Percentiles rank a stretch among this genome's conserved stretches.
Evolutionary conservation across 2,329 filamentous ascomycete genomes (phyloP).

Genomic region (Talaromyces albobiverticillius): DNA sequence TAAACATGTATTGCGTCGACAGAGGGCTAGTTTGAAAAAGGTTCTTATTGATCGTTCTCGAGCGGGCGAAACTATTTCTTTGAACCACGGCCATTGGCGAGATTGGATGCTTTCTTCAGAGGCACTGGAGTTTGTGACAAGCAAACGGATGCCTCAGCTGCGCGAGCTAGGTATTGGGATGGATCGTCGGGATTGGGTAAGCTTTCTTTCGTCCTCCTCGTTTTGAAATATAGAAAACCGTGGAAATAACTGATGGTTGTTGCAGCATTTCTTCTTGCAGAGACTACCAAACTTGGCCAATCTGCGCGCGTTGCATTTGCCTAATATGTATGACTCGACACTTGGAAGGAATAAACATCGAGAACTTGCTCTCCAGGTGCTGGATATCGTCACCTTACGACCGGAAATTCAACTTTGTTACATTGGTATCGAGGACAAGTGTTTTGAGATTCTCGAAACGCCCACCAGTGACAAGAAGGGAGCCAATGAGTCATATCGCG

Average conservation of each 20-base stretch:
- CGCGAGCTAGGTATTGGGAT: slow-evolving; percentile 70
- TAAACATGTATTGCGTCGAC: slow-evolving; percentile 65
- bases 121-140: slow-evolving; percentile 69
- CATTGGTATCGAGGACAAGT: slow-evolving; percentile 71
- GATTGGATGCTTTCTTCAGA: slow-evolving; percentile 71
- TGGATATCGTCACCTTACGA: slow-evolving; percentile 73
- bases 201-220: slow-evolving; percentile 2
- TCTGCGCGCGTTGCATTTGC: slow-evolving; percentile 68
- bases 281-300: slow-evolving; percentile 68
- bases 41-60: slow-evolving; percentile 71
- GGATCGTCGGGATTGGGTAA: slow-evolving; percentile 74
- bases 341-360: slow-evolving; percentile 54
- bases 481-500: slow-evolving; percentile 12
- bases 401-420: slow-evolving; percentile 76
- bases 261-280: slow-evolving; percentile 74
- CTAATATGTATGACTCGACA: slow-evolving; percentile 63
- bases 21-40: slow-evolving; percentile 68
- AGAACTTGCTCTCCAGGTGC: slow-evolving; percentile 72
- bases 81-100: slow-evolving; percentile 53
- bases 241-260: slow-evolving; percentile 7
- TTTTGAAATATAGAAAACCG: slow-evolving; percentile 13
- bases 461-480: slow-evolving; percentile 35
- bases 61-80: slow-evolving; percentile 44
- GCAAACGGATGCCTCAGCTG: slow-evolving; percentile 69
- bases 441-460: slow-evolving; percentile 75